A percentile compares a stretch with the other conserved stretches of the same genome.
phyloP scores from a whole-genome alignment of 2,329 filamentous ascomycete genomes.

The Aspergillus awamori region DNA sequence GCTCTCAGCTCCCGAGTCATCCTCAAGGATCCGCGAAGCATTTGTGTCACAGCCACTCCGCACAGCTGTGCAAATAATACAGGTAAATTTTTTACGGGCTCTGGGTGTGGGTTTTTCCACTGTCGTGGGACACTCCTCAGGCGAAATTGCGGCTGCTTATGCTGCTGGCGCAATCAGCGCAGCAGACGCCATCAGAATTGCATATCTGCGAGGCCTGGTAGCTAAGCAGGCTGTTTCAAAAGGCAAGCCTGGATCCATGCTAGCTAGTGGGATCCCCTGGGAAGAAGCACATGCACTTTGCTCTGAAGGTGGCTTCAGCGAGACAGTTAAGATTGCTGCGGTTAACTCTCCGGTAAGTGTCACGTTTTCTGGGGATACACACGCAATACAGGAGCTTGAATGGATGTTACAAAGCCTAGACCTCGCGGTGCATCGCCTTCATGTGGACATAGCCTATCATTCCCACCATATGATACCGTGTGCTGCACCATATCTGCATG shows the following conservation, averaged over 20 bases:
- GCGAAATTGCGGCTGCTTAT: conserved; percentile 55
- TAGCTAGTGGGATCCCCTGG: conserved; percentile 43
- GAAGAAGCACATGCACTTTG: conserved; percentile 9
- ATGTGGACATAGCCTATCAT: conserved; percentile 51
- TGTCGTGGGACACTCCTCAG: conserved; percentile 53
- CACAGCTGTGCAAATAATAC: conserved; percentile 26
- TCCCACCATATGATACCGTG: conserved; percentile 47
- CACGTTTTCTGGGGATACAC: conserved; percentile 50
- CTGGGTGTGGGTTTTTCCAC: conserved; percentile 35
- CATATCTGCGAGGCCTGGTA: conserved; percentile 48
- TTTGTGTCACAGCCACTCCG: conserved; percentile 25
- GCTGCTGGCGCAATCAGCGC: conserved; percentile 20
- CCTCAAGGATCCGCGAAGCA: conserved; percentile 27
- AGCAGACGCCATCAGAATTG: conserved; percentile 44
- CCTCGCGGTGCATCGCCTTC: conserved; percentile 36
- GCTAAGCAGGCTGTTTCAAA: conserved; percentile 18
- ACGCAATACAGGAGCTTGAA: conserved; percentile 32
- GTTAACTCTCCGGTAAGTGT: conserved; percentile 48
- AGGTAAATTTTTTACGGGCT: conserved; percentile 23
- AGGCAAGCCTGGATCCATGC: conserved; percentile 46
- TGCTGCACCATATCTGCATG: conserved; percentile 33
- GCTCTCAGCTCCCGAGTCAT: conserved; percentile 18
- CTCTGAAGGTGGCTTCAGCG: conserved; percentile 25
- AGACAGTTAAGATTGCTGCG: conserved; percentile 38
- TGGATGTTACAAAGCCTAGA: conserved; percentile 22